Evolutionary conservation across 495 filamentous ascomycete species (phyloP).

Genomic region (Aspergillus ellipticus): DNA sequence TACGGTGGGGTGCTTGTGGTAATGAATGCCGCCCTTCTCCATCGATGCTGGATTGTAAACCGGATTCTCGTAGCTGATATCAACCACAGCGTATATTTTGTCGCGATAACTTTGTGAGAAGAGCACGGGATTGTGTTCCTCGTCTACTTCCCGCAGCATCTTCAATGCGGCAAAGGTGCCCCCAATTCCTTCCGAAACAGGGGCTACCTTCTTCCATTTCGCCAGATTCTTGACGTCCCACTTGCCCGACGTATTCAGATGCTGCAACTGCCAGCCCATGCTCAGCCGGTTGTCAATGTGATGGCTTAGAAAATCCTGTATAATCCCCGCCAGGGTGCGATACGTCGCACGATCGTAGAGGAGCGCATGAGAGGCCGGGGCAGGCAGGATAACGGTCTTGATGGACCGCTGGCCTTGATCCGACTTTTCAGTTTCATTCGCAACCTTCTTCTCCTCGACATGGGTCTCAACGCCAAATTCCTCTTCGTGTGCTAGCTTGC

Average conservation of each 20-base stretch:
- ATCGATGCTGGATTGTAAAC: slow-evolving; percentile 79
- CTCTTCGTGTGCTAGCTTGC: slow-evolving; percentile 24
- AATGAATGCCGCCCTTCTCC: slow-evolving; percentile 66
- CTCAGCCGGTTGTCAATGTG: slow-evolving; percentile 74
- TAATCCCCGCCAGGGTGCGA: slow-evolving; percentile 72
- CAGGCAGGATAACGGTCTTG: slow-evolving; percentile 67
- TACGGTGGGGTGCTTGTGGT: slow-evolving; percentile 86
- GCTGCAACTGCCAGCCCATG: slow-evolving; percentile 85
- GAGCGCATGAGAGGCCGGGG: slow-evolving; percentile 78
- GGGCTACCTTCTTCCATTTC: slow-evolving; percentile 78
- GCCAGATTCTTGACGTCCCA: slow-evolving; percentile 97
- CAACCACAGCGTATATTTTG: slow-evolving; percentile 70
- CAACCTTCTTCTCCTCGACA: slow-evolving; percentile 20
- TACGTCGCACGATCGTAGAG: slow-evolving; percentile 75
- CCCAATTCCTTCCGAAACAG: slow-evolving; percentile 72
- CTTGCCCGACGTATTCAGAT: slow-evolving; percentile 82
- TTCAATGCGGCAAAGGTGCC: slow-evolving; percentile 82
- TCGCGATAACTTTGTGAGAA: slow-evolving; percentile 68
- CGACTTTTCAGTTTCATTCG: slow-evolving; percentile 11
- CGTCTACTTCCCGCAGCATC: slow-evolving; percentile 81
- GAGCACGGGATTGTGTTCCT: slow-evolving; percentile 68
- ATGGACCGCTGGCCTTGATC: slow-evolving; percentile 45
- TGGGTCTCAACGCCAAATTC: slow-evolving; percentile 21
- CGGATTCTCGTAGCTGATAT: slow-evolving; percentile 83
- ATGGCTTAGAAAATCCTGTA: slow-evolving; percentile 73